Evolutionary conservation across 768 basidiomycete genomes (phyloP).

Genomic region (Lanmaoa rubissima): DNA sequence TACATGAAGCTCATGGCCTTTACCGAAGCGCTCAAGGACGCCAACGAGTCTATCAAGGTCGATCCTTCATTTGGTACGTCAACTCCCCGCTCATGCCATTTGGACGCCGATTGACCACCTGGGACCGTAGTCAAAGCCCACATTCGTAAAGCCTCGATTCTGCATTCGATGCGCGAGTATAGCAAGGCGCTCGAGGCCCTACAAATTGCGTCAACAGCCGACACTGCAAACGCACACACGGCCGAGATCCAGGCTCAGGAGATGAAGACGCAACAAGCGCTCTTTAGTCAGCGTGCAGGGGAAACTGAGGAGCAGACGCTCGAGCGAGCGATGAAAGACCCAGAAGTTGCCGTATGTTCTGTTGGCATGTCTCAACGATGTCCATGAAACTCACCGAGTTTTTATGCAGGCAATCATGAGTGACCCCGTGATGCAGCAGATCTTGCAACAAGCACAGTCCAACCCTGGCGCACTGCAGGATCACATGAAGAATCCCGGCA

Average conservation of each 20-base stretch:
- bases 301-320: conserved; percentile 94
- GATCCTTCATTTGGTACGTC: conserved; percentile 79
- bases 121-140: conserved; percentile 73
- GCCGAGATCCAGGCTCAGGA: conserved; percentile 81
- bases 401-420: conserved; percentile 68
- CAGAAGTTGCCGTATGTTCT: conserved; percentile 80
- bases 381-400: conserved; percentile 4
- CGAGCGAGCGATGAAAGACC: conserved; percentile 94
- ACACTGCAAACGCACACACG: conserved; percentile 78
- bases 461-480: conserved; percentile 89
- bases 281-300: conserved; percentile 72
- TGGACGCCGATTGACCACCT: neutral
- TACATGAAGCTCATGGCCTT: conserved; percentile 94
- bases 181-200: conserved; percentile 81
- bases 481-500: conserved; percentile 91
- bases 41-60: conserved; percentile 86
- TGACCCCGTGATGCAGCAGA: conserved; percentile 92
- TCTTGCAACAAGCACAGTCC: conserved; percentile 89
- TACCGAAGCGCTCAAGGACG: conserved; percentile 96
- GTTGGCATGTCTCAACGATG: neutral
- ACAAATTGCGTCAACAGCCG: conserved; percentile 74
- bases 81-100: too few relatives aligned
- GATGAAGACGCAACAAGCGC: conserved; percentile 75
- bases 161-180: conserved; percentile 90
- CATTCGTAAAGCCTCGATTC: conserved; percentile 86